Percentiles rank a stretch among this genome's conserved stretches.
Evolutionary conservation across 2,329 filamentous ascomycete species (phyloP).

Genomic region (Microsporum ferrugineum): DNA sequence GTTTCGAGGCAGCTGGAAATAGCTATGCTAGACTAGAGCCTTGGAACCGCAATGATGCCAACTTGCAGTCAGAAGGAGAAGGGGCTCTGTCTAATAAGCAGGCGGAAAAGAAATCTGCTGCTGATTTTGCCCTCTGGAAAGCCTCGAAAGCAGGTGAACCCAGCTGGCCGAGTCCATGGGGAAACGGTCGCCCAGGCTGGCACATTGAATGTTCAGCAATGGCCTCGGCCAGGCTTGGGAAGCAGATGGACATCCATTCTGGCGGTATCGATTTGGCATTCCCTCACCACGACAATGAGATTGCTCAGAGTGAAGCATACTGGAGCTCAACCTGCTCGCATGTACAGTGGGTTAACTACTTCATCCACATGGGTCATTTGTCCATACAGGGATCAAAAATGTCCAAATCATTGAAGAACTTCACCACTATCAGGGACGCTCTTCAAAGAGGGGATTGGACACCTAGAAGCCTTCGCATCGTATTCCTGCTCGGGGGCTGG

Average conservation of each 20-base stretch:
- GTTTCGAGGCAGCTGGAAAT: conserved; percentile 76
- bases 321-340: conserved; percentile 43
- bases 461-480: conserved; percentile 65
- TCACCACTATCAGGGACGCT: conserved; percentile 82
- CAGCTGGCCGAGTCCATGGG: conserved; percentile 80
- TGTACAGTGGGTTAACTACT: conserved; percentile 85
- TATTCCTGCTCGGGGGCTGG: conserved; percentile 82
- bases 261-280: conserved; percentile 86
- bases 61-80: conserved; percentile 77
- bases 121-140: conserved; percentile 93
- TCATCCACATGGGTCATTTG: conserved; percentile 88
- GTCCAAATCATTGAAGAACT: conserved; percentile 93
- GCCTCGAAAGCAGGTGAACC: conserved; percentile 84
- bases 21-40: conserved; percentile 76
- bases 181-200: conserved; percentile 80
- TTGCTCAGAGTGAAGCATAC: conserved; percentile 84
- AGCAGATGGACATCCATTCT: conserved; percentile 82
- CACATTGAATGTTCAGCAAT: conserved; percentile 96
- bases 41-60: conserved; percentile 72
- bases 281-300: conserved; percentile 85
- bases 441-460: conserved; percentile 60
- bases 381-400: conserved; percentile 87
- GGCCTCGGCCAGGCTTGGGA: conserved; percentile 78
- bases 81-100: conserved; percentile 57
- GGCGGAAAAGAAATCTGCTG: conserved; percentile 58